Conservation (phyloP, 768 basidiomycete genomes). For the Amanita muscaria region DNA sequence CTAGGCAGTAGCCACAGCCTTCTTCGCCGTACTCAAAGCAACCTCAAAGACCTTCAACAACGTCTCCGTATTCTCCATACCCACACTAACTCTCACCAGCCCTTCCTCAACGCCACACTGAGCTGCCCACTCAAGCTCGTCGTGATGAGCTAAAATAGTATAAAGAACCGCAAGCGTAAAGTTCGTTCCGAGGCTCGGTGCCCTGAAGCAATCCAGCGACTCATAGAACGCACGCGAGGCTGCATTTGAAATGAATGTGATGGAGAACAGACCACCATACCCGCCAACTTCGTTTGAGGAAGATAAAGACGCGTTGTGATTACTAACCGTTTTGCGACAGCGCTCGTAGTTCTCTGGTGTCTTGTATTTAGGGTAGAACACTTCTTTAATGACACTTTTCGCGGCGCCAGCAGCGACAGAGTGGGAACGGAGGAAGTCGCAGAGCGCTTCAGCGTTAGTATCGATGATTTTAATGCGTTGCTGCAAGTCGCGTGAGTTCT, state of each 20-base stretch:
- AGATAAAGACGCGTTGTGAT: not conserved
- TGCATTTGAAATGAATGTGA: slow-evolving; percentile 64
- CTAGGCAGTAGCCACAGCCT: no score
- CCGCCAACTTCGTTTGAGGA: slow-evolving; percentile 32
- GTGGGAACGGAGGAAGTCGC: slow-evolving; percentile 63
- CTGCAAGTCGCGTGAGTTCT: slow-evolving; percentile 91
- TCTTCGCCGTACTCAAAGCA: slow-evolving; percentile 74
- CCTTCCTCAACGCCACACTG: slow-evolving; percentile 77
- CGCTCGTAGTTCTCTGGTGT: slow-evolving; percentile 63
- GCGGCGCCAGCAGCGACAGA: slow-evolving; percentile 34
- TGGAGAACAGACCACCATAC: slow-evolving; percentile 81
- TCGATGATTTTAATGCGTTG: slow-evolving; percentile 71
- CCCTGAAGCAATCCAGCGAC: slow-evolving; percentile 73
- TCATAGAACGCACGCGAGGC: slow-evolving; percentile 83
- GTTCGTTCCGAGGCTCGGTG: slow-evolving; percentile 89
- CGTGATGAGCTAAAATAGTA: slow-evolving; percentile 84
- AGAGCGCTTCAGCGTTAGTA: slow-evolving; percentile 71
- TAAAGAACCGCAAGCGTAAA: slow-evolving; percentile 94
- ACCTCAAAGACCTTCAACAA: slow-evolving; percentile 49
- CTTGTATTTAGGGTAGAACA: slow-evolving; percentile 85
- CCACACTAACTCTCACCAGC: slow-evolving; percentile 83
- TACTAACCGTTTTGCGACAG: slow-evolving; percentile 48
- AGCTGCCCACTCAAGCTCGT: slow-evolving; percentile 88
- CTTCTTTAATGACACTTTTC: slow-evolving; percentile 58
- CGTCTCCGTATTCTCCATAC: slow-evolving; percentile 62